Evolutionary conservation across 345 rosid genomes (phyloP), one percentile per base, ranked within the genome.

Genomic region (Rhizophora apiculata): DNA sequence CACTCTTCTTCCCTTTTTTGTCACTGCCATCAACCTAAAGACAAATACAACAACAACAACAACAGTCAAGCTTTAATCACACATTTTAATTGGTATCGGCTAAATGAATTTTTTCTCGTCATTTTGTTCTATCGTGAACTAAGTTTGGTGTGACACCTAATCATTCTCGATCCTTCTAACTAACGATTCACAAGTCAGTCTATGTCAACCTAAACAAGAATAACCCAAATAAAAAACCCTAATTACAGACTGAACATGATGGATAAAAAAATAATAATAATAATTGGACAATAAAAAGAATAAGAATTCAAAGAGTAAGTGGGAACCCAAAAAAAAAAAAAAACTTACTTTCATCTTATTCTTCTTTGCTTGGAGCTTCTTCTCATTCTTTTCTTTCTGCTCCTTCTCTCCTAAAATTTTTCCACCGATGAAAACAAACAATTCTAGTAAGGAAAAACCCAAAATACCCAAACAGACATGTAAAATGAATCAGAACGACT

Each of bases 301-400:
- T 2, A 54, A 52, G 11, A 65, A 49, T 43, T 43, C 30, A 21
- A 49, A 62, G 15, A n/a, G 16, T 13, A 21, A 27, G 22, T 16
- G 68, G n/a, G 5, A 51, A 64, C 3, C 6, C 6, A 20, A 9
- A 74, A 55, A 52, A 29, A 29, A 19, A 67, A 54, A 29, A 62
- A 80, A 30, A 58, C 68, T 62, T 37, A 89, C 99, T 86, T 96
- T 92, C 99, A 96, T 96, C 85, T 92, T 90, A 68, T 83, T 92
- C 80, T 89, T 90, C 89, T 89, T 92, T 0, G 88, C 80, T 48
- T 86, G 87, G 76, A 90, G 96, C 87, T 89, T 90, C 85, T 80
- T 82, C 24, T 62, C 84, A 68, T 67, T 78, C 84, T 85, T 90
- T 22, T 89, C 93, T 29, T 78, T 88, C 82, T 82, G 75, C 67